phyloP scores from a whole-genome alignment of 495 filamentous ascomycete genomes.

The Penicillium fimorum region DNA sequence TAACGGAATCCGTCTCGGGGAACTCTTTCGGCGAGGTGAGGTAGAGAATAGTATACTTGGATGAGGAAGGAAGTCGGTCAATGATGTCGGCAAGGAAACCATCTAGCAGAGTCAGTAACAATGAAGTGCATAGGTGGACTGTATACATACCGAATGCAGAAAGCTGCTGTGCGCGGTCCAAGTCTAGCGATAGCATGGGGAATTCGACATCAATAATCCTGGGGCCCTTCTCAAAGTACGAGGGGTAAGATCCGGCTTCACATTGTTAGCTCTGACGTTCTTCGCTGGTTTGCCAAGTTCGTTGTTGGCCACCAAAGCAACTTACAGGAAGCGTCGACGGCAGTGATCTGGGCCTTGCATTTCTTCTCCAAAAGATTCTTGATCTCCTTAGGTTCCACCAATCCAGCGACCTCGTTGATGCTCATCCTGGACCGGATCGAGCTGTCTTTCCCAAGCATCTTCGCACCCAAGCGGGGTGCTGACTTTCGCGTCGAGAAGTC shows the following conservation, averaged over 20 bases:
- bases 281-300: not conserved
- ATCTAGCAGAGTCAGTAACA: conserved; percentile 42
- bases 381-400: conserved; percentile 56
- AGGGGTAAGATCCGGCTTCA: conserved; percentile 46
- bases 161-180: conserved; percentile 42
- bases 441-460: conserved; percentile 49
- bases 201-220: conserved; percentile 53
- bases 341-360: conserved; percentile 52
- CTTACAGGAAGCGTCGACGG: conserved; percentile 65
- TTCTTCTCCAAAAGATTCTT: conserved; percentile 49
- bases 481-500: conserved; percentile 57
- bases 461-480: conserved; percentile 60
- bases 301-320: conserved; percentile 16
- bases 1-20: conserved; percentile 37
- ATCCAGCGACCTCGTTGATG: conserved; percentile 63
- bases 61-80: conserved; percentile 49
- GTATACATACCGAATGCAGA: conserved; percentile 46
- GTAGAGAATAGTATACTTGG: conserved; percentile 64
- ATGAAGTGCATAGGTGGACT: not conserved
- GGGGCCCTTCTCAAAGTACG: conserved; percentile 45
- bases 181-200: conserved; percentile 43
- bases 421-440: conserved; percentile 48
- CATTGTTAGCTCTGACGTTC: conserved; percentile 16
- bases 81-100: conserved; percentile 59
- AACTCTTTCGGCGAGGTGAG: conserved; percentile 50